These are phyloP conservation scores for Coccinonectria pachysandricola DNA, from an alignment of 2,329 filamentous ascomycete species.

Conservation along the genomic window DNA sequence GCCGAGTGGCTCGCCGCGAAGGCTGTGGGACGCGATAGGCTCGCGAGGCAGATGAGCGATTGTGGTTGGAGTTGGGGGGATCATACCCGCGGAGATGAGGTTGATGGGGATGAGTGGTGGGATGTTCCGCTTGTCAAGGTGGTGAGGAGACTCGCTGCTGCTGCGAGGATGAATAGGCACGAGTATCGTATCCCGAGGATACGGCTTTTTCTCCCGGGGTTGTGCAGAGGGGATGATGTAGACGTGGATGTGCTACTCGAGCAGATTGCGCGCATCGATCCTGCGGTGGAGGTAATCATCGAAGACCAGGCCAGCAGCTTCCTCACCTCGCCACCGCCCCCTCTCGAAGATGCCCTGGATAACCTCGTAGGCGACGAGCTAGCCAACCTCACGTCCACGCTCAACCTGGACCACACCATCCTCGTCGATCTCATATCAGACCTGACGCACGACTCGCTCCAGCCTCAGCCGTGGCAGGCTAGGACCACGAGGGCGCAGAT, in stretches of 20 bases:
- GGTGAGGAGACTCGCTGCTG: constrained; percentile 24
- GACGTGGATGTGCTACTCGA: constrained; percentile 24
- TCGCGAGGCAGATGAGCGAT: constrained; percentile 30
- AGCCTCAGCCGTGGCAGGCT: constrained; percentile 24
- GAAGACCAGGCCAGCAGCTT: constrained; percentile 21
- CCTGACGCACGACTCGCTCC: constrained; percentile 25
- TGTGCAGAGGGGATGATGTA: constrained; percentile 17
- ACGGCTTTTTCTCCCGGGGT: constrained; percentile 24
- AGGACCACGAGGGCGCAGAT: constrained; percentile 24
- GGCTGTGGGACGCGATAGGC: constrained; percentile 20
- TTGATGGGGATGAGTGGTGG: constrained; percentile 25
- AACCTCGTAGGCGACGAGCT: constrained; percentile 23
- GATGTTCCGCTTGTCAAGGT: constrained; percentile 24
- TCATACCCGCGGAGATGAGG: constrained; percentile 19
- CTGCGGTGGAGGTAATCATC: constrained; percentile 23
- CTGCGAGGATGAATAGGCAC: constrained; percentile 25
- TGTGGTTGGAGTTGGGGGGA: constrained; percentile 33
- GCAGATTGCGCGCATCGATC: constrained; percentile 20
- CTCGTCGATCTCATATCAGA: constrained; percentile 32
- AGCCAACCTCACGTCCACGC: constrained; percentile 22
- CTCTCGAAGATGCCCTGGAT: constrained; percentile 17
- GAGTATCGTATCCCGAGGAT: constrained; percentile 28
- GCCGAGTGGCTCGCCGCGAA: constrained; percentile 25
- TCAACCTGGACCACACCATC: constrained; percentile 33
- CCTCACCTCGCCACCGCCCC: constrained; percentile 13